Evolutionary conservation across 495 filamentous ascomycete species (phyloP), one percentile per base, ranked within the genome.

Genomic region (Penicillium paradoxum): DNA sequence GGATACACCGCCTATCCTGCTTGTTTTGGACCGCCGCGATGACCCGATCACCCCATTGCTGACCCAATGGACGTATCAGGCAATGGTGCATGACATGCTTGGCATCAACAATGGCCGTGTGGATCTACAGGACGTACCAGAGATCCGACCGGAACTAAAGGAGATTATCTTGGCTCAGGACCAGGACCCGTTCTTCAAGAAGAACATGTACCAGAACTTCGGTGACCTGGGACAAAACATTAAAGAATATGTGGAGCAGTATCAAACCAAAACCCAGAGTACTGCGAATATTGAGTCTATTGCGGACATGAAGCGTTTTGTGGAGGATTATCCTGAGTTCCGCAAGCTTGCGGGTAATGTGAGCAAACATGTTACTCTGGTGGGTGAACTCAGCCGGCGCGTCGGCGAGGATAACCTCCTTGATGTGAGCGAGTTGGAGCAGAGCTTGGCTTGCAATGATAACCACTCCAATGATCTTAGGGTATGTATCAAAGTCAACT

Each of bases 181-280:
- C 55, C 95, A 97, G 67, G 93, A 98, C 63, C 95, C 93, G 0
- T 98, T 98, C 73, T 98, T 97, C 74, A 96, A 97, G 72, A 97
- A 96, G 73, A 98, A 98, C 67, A 97, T 98, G 95, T 98, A 91
- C 62, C 84, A 96, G 60, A 98, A 98, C 62, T 98, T 97, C 67
- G 93, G 93, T 37, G 93, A 98, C 57, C 80, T 98, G 17, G 93
- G 93, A 18, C 89, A 93, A 47, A 97, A 96, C 64, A 97, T 97
- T 67, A 97, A 97, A 66, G 91, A 97, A 54, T 97, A 97, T 67
- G 93, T 98, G 53, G 90, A 95, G 66, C 93, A 97, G 56, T 97
- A 96, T 65, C 93, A 97, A 60, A 88, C 85, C 24, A 96, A 96
- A 67, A 95, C 90, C 10, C 87, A 96, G 63, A 93, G 82, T 56